Base-by-base conservation (phyloP, 1,284 basidiomycete genomes). In the Schizophyllum commune region DNA sequence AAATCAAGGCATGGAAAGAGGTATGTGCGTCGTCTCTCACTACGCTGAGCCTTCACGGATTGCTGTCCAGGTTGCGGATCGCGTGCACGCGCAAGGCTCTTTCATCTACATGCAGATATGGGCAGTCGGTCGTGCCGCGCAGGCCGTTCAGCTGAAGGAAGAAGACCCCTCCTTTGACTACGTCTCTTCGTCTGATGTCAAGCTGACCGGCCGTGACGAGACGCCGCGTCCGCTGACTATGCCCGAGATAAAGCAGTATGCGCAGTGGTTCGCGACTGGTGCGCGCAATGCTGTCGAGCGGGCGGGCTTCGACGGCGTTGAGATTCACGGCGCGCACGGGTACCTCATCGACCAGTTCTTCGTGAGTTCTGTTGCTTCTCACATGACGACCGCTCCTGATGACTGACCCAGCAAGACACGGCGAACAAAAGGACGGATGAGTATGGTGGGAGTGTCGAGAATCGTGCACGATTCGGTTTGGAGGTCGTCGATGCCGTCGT, bases 401-500 rank as follows among this genome's bases (percentile, higher is more conserved):
- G n/a, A n/a, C n/a, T n/a, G n/a, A n/a, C n/a, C n/a, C n/a, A n/a
- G 33, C 76, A 80, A 64, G 73, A 76, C 39, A 65, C 71, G 5
- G 66, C 72, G 55, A 84, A 84, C 71, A 69, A 77, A 32, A 74
- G 83, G 39, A 80, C 77, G 9, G 84, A 86, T 68, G 69, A 72
- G 32, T 86, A 82, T 69, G 84, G 84, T 5, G 84, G 83, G 4
- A 76, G 75, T 13, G 62, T 83, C 27, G 79, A 82, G 69, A 82
- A 80, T 65, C 72, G 85, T 52, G 67, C 72, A 0, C 73, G 79
- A n/a, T 85, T 86, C 64, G 70, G 73, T 0, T 71, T 83, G 58
- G 74, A 75, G 64, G 75, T 82, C 4, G 69, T 82, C 32, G 75
- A 79, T 21, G 75, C 73, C 0, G 66, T 82, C 3, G 69, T 65